Base-by-base conservation (phyloP, 495 filamentous ascomycete species). In the Astrothelium subdiscretum region DNA sequence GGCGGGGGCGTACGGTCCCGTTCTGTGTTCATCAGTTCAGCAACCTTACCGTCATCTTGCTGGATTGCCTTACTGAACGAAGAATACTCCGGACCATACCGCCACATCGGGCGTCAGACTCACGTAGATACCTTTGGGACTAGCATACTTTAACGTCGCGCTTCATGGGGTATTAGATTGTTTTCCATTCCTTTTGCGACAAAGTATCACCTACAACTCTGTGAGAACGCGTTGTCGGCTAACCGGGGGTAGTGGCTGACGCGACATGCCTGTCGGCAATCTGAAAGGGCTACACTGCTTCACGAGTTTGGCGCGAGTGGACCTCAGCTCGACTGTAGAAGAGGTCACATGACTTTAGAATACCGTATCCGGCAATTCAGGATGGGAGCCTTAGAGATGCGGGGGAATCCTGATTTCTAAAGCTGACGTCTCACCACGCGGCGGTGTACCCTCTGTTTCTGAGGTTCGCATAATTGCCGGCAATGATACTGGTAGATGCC, bases 71-170 rank as follows among this genome's bases (percentile, higher is more conserved):
- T 87, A 87, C 40, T 91, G 88, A 59, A 95, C 84, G 69, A 97
- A 97, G 5, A 97, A 76, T 8, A 95, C 85, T n/a, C 91, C 91
- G 59, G 82, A 85, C 92, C 92, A 97, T 31, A 82, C 82, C 12
- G 88, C 84, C 69, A 94, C 86, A 29, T 87, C 87, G 0, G 89
- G 87, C n/a, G 85, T 85, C 57, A 95, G 80, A 71, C 79, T 90
- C 74, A 96, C 80, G 72, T 92, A 97, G 48, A 96, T 80, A 52
- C 92, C 92, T 59, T 86, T 81, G 22, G 91, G 91, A 72, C 87
- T 86, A 35, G 85, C 84, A 72, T 87, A 80, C 73, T 87, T 91
- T 61, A 97, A 77, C 61, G 88, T 88, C 59, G 89, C 82, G 72
- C 92, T 96, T 73, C 44, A 54, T 22, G 10, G 11, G 26, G 6